Evolutionary conservation across 352 stramenopile species (phyloP).

Genomic region (Phytophthora sansomeana): DNA sequence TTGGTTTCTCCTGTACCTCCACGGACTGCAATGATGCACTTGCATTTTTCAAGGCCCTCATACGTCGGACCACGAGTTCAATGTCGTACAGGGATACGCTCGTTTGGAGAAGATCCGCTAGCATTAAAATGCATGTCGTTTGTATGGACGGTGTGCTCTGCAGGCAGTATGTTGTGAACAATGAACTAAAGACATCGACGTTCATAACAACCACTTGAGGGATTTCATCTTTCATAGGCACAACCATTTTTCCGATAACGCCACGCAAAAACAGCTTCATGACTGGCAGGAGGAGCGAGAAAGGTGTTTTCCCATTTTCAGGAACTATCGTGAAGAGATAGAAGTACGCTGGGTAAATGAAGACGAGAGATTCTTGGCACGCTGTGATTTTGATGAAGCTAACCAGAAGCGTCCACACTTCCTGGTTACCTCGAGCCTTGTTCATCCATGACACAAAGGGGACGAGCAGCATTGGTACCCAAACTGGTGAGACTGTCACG

Average conservation of each 20-base stretch:
- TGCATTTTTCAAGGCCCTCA: no score
- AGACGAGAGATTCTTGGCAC: constrained; percentile 26
- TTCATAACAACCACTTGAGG: constrained; percentile 44
- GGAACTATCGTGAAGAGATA: constrained; percentile 29
- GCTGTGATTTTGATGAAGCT: constrained; percentile 22
- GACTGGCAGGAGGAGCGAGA: constrained; percentile 33
- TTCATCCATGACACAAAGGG: constrained; percentile 11
- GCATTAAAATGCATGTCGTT: no score
- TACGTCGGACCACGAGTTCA: no score
- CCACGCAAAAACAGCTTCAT: constrained; percentile 40
- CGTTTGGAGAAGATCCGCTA: no score
- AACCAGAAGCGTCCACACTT: neutral
- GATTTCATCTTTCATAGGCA: constrained; percentile 22
- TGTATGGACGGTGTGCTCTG: constrained; percentile 29
- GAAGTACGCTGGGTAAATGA: constrained; percentile 41
- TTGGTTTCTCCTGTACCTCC: no score
- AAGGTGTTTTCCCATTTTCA: constrained; percentile 7
- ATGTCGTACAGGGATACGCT: no score
- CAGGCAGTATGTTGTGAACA: constrained; percentile 46
- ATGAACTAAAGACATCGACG: constrained; percentile 45
- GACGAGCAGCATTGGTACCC: constrained; percentile 17
- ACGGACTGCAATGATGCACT: no score
- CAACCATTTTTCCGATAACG: constrained; percentile 17
- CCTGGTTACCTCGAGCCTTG: constrained; percentile 7
- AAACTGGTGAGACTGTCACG: constrained; percentile 19